Conservation (phyloP, 495 filamentous ascomycete species). For the Cairneyella variabilis region DNA sequence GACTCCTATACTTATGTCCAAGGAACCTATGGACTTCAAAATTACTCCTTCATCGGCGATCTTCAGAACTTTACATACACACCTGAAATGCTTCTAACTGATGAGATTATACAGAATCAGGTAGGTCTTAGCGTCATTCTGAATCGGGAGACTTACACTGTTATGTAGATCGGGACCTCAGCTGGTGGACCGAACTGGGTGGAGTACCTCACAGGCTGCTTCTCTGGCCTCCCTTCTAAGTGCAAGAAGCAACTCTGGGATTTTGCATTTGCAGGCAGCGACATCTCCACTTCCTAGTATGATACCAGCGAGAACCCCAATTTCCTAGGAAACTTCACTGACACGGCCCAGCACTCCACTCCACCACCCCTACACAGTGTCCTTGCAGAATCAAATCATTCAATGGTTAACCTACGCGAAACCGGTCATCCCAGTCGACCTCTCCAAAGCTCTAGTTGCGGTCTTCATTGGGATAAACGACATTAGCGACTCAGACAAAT, state of each 20-base stretch:
- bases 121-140: not conserved
- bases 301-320: not conserved
- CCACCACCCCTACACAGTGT: constrained; percentile 32
- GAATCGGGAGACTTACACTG: not conserved
- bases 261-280: constrained; percentile 52
- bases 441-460: constrained; percentile 56
- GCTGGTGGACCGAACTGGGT: constrained; percentile 66
- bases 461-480: constrained; percentile 82
- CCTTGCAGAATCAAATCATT: constrained; percentile 27
- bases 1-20: constrained; percentile 54
- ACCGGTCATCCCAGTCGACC: constrained; percentile 49
- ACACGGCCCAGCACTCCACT: constrained; percentile 55
- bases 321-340: not conserved
- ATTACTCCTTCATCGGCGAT: constrained; percentile 49
- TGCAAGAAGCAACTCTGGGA: constrained; percentile 49
- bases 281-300: constrained; percentile 41
- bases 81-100: constrained; percentile 34
- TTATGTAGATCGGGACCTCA: constrained; percentile 38
- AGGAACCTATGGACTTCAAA: constrained; percentile 42
- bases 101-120: constrained; percentile 49
- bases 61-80: constrained; percentile 36
- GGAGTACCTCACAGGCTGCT: constrained; percentile 56
- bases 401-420: constrained; percentile 46
- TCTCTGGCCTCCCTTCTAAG: constrained; percentile 33
- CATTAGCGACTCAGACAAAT: constrained; percentile 56